Evolutionary conservation across 2,329 filamentous ascomycete species (phyloP), one percentile per base, ranked within the genome.

Genomic region (Pseudogymnoascus sp.): DNA sequence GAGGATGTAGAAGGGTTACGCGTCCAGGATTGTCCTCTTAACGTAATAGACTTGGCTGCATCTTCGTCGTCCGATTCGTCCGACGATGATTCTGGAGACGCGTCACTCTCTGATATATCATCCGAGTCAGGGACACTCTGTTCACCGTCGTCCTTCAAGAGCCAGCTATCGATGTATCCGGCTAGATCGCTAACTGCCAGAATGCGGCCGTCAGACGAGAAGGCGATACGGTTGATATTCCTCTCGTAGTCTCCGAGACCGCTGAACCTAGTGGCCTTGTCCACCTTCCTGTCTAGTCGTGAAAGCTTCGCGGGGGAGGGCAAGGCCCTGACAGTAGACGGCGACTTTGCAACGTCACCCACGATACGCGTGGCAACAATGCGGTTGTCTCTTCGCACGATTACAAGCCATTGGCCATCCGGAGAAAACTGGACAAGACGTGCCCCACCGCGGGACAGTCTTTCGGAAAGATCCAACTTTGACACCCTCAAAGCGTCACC

Each of bases 121-220:
- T 68, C 66, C 17, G 68, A 65, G 64, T 71, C 70, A 63, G 69
- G 65, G 42, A 72, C 67, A 67, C 76, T 74, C 72, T 76, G 70
- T 66, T 77, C 74, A 64, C 67, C 72, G 31, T 74, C 70, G 17
- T 67, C 67, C 47, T 62, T 72, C 63, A 96, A 76, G 1, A 91
- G 78, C 90, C 93, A 99, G 17, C 88, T 91, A 72, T 97, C 93
- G 33, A 97, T 80, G 74, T 87, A 91, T 47, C 95, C 95, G 47
- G 89, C 87, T 62, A 97, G 76, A 74, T 97, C 93, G 59, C 88
- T 87, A 31, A 87, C 84, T 8, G 89, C 92, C 57, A 97, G 78
- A 66, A 96, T 84, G 68, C 83, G 86, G 72, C 90, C 91, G 73
- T 96, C 89, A 4, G 87, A 80, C 9, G 92, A 93, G 74, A 97